Base-by-base conservation (phyloP, 306 rosid species). In the Lotus japonicus region DNA sequence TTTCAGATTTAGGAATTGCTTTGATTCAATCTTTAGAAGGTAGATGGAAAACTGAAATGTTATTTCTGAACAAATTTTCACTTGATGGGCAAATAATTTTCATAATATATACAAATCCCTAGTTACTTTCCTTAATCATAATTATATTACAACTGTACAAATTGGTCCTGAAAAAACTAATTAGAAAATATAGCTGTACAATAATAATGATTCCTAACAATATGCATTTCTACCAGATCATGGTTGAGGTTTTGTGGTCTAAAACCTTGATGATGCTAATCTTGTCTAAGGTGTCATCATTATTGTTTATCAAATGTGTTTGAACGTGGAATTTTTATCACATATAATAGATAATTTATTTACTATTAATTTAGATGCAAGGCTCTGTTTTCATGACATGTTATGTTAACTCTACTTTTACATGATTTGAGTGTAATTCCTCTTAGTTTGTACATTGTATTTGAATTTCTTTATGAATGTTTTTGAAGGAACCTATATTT, bases 361-460 rank as follows among this genome's bases (percentile, higher is more conserved):
- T 58, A 44, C 49, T 58, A 33, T 67, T 58, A 12, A 59, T 75
- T 52, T 50, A 50, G 62, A 64, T 31, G 43, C 10, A 31, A 42
- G 75, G 80, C 69, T 21, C 39, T 14, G 17, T 52, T 58, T 21
- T 58, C 28, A 38, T 4, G 16, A 61, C 38, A 10, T 74, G 73
- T 42, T 75, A 31, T 16, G 11, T 5, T 41, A 23, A 42, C 5
- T 42, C 35, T 56, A 58, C 54, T 69, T 59, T 55, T 26, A 42
- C 44, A 10, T 3, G 5, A 63, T 21, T 51, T 17, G 5, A 18
- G 54, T 48, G 43, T 49, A 58, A 46, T 66, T 66, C 23, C 17
- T 45, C 36, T 69, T 51, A 14, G 52, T 35, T 17, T 64, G 50
- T 55, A 56, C 49, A 11, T 58, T 66, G 55, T 44, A 35, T 59